A percentile compares a stretch with the other conserved stretches of the same genome.
phyloP scores from a whole-genome alignment of 768 basidiomycete species.

The Pleurotus salmoneostramineus region DNA sequence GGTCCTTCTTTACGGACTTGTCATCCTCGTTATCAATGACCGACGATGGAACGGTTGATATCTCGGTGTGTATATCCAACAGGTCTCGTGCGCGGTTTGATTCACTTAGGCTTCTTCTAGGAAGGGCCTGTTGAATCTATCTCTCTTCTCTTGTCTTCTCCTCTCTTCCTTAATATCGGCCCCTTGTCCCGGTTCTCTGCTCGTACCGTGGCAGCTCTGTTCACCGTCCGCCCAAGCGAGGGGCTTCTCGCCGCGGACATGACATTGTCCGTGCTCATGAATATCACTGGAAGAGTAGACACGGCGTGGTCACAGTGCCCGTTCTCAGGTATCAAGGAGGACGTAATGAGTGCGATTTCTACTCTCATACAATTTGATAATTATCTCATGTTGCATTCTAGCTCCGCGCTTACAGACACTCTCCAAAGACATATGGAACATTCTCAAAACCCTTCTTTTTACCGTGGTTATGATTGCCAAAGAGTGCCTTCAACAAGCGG shows the following conservation, averaged over 20 bases:
- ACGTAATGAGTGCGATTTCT: constrained; percentile 24
- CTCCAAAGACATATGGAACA: constrained; percentile 54
- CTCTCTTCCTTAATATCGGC: constrained; percentile 31
- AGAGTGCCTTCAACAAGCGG: constrained; percentile 48
- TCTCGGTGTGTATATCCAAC: neutral
- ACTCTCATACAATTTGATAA: neutral
- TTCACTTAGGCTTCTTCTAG: too few relatives aligned
- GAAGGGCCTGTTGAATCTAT: constrained; percentile 11
- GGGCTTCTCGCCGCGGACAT: constrained; percentile 25
- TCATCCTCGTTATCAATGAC: constrained; percentile 28
- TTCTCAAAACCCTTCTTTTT: constrained; percentile 76
- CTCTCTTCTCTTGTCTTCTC: constrained; percentile 26
- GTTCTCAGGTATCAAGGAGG: constrained; percentile 26
- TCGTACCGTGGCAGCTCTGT: constrained; percentile 25
- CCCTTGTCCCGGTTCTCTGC: constrained; percentile 36
- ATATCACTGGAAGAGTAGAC: constrained; percentile 40
- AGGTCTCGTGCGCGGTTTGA: too few relatives aligned
- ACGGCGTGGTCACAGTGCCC: constrained; percentile 41
- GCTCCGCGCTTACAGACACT: constrained; percentile 41
- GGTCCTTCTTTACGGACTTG: constrained; percentile 47
- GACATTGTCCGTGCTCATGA: constrained; percentile 25
- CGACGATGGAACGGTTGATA: constrained; percentile 15
- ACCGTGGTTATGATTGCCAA: constrained; percentile 67
- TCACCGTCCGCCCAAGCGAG: constrained; percentile 28
- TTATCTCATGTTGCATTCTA: constrained; percentile 14